phyloP scores from a whole-genome alignment of 2,329 filamentous ascomycete species.

The Metarhizium album region DNA sequence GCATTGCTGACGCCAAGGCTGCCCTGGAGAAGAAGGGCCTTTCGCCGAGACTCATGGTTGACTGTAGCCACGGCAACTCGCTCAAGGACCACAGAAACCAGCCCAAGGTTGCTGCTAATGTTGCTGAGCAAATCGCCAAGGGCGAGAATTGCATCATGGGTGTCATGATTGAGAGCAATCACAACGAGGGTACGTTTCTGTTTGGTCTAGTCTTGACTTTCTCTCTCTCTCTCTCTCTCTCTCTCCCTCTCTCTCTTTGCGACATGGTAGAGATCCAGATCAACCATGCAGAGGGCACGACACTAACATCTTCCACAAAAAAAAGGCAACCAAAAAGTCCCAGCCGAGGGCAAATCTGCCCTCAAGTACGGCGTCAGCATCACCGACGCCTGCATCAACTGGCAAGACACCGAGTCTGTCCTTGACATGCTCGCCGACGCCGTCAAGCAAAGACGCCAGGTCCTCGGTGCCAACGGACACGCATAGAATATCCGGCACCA shows the following conservation, averaged over 20 bases:
- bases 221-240: neutral
- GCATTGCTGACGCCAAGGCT: slow-evolving; percentile 73
- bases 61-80: slow-evolving; percentile 96
- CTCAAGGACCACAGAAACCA: slow-evolving; percentile 96
- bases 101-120: slow-evolving; percentile 73
- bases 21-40: slow-evolving; percentile 66
- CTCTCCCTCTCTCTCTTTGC: neutral
- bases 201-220: too few species aligned
- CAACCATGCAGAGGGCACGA: neutral
- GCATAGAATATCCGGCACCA: slow-evolving; percentile 1
- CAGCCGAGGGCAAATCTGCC: slow-evolving; percentile 70
- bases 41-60: slow-evolving; percentile 78
- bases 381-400: slow-evolving; percentile 93
- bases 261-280: neutral
- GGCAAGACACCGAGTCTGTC: slow-evolving; percentile 77
- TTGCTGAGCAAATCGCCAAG: slow-evolving; percentile 75
- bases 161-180: slow-evolving; percentile 98
- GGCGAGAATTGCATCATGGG: slow-evolving; percentile 88
- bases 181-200: slow-evolving; percentile 65
- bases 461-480: slow-evolving; percentile 14
- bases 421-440: slow-evolving; percentile 70
- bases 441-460: slow-evolving; percentile 34
- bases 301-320: neutral
- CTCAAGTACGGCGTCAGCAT: slow-evolving; percentile 93
- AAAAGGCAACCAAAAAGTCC: slow-evolving; percentile 81